phyloP scores from a whole-genome alignment of 2,329 filamentous ascomycete genomes.

The Hymenoscyphus occultus region DNA sequence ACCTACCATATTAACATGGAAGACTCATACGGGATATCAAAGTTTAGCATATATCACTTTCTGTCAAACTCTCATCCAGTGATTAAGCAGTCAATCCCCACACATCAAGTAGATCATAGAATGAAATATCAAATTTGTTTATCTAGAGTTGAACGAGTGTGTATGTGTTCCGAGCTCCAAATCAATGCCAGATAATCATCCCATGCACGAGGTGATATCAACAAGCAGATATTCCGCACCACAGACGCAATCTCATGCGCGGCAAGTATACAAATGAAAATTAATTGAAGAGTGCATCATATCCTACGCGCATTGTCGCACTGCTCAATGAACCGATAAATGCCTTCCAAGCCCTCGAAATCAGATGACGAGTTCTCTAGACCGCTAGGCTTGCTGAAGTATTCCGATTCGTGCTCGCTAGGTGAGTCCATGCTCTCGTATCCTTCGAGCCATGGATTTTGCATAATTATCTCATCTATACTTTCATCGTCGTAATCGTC shows the following conservation, averaged over 20 bases:
- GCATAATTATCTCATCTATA: constrained; percentile 22
- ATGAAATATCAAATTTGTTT: background rate
- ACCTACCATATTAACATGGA: no score
- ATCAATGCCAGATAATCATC: background rate
- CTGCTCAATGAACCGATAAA: constrained; percentile 63
- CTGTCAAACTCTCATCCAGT: no score
- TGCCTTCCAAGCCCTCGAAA: constrained; percentile 61
- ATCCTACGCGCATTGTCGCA: constrained; percentile 46
- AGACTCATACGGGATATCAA: no score
- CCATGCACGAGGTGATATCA: background rate
- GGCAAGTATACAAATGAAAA: background rate
- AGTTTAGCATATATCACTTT: no score
- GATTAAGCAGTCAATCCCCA: no score
- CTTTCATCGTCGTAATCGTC: constrained; percentile 30
- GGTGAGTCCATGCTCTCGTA: constrained; percentile 33
- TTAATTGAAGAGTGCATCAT: constrained; percentile 6
- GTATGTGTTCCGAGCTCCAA: background rate
- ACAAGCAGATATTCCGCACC: background rate
- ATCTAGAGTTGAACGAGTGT: background rate
- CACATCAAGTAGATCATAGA: no score
- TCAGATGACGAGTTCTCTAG: constrained; percentile 44
- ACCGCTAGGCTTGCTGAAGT: constrained; percentile 29
- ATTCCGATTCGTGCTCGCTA: constrained; percentile 34
- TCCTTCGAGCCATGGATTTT: constrained; percentile 36
- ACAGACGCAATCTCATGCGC: background rate